Conservation (phyloP, 2,329 filamentous ascomycete species). For the Penicillium vulpinum region DNA sequence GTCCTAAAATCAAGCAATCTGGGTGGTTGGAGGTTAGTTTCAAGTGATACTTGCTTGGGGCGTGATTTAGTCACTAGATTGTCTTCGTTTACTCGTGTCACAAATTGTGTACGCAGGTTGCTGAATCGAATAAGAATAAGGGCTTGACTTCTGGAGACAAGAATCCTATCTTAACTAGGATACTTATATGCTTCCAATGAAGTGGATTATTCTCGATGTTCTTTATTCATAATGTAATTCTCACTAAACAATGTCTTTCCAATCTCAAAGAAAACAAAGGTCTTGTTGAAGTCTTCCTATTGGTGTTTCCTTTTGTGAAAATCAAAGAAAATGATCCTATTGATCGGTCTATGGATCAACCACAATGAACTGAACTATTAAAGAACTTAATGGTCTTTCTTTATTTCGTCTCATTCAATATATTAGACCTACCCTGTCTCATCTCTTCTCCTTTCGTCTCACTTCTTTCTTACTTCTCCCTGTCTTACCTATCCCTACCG, state of each 20-base stretch:
- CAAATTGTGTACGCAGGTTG: no score
- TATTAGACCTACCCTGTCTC: not conserved
- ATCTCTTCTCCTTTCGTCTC: not conserved
- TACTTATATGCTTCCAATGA: not conserved
- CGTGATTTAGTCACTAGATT: not conserved
- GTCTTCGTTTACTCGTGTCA: not conserved
- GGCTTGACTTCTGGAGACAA: not conserved
- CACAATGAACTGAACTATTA: not conserved
- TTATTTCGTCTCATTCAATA: not conserved
- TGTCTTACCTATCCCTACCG: not conserved
- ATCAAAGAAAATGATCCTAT: not conserved
- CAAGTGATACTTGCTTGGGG: not conserved
- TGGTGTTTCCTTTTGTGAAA: not conserved
- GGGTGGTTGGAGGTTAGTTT: not conserved
- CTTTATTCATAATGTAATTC: not conserved
- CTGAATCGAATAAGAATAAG: no score
- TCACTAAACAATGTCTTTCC: not conserved
- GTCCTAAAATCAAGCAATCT: not conserved
- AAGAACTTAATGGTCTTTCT: not conserved
- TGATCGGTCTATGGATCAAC: not conserved
- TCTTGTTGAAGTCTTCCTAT: not conserved
- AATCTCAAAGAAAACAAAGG: not conserved
- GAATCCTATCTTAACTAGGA: not conserved
- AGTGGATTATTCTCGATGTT: not conserved
- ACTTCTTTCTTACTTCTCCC: not conserved